These are phyloP conservation scores for Pythium aristosporum DNA, from an alignment of 352 stramenopile genomes.

Conservation along the genomic window DNA sequence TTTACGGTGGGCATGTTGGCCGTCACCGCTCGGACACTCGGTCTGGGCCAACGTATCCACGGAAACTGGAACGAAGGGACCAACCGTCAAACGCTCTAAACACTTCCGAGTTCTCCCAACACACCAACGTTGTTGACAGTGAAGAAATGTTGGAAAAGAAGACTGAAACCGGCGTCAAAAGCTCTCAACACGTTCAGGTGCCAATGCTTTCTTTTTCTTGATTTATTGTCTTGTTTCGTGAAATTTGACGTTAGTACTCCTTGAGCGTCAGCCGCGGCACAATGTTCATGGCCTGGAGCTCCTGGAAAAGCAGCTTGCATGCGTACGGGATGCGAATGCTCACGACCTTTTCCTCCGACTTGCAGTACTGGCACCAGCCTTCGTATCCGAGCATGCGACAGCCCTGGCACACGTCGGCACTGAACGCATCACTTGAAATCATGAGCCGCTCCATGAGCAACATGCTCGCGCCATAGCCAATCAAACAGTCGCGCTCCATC, in stretches of 20 bases:
- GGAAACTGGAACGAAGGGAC: neutral
- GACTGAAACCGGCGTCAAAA: neutral
- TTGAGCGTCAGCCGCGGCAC: slow-evolving; percentile 96
- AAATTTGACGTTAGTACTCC: slow-evolving; percentile 70
- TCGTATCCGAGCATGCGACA: slow-evolving; percentile 97
- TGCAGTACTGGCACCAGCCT: slow-evolving; percentile 99
- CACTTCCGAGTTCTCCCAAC: neutral
- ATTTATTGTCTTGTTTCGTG: neutral
- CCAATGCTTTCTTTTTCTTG: neutral
- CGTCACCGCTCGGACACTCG: neutral
- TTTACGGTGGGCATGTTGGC: too few relatives aligned
- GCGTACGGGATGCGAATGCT: slow-evolving; percentile 98
- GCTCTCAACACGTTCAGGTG: neutral
- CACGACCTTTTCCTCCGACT: slow-evolving; percentile 97
- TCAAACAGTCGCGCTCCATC: slow-evolving; percentile 99
- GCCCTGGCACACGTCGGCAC: slow-evolving; percentile 96
- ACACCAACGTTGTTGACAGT: neutral
- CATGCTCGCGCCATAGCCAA: slow-evolving; percentile 99
- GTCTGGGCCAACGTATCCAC: neutral
- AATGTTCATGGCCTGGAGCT: slow-evolving; percentile 99
- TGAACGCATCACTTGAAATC: slow-evolving; percentile 99
- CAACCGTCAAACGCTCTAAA: neutral
- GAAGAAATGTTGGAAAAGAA: too few relatives aligned
- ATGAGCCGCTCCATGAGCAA: slow-evolving; percentile 99
- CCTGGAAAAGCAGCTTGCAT: slow-evolving; percentile 98